These are phyloP conservation scores for Arctium lappa DNA, from an alignment of 129 eudicot species.

Conservation along the genomic window DNA sequence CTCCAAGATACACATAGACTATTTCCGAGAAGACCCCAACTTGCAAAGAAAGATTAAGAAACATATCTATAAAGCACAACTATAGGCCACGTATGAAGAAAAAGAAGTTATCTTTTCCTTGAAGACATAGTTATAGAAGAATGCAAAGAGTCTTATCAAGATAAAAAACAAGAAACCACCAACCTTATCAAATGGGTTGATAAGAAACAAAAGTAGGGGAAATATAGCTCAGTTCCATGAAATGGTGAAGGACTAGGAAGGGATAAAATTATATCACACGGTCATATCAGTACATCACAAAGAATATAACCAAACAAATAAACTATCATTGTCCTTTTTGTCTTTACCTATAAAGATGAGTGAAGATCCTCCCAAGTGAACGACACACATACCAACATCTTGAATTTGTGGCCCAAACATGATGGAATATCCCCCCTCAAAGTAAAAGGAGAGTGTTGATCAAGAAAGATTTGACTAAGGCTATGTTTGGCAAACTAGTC, in stretches of 20 bases:
- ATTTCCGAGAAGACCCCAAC: not conserved
- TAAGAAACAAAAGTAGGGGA: not conserved
- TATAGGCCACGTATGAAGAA: not conserved
- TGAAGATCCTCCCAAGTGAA: constrained; percentile 20
- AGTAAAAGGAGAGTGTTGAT: constrained; percentile 24
- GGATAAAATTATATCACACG: constrained; percentile 6
- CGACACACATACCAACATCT: constrained; percentile 28
- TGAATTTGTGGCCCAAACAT: constrained; percentile 37
- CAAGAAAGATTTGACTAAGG: constrained; percentile 24
- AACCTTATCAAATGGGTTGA: not conserved
- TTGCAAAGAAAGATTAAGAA: not conserved
- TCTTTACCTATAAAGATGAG: constrained; percentile 8
- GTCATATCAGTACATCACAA: constrained; percentile 16
- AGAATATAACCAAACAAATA: constrained; percentile 17
- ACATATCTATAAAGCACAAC: not conserved
- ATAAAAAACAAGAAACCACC: not conserved
- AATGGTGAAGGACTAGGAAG: not conserved
- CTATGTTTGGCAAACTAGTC: not conserved
- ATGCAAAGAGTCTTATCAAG: not conserved
- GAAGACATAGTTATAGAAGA: not conserved
- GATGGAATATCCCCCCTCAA: constrained; percentile 36
- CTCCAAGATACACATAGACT: not conserved
- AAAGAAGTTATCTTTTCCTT: not conserved
- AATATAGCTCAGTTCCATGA: not conserved
- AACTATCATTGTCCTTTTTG: constrained; percentile 27